phyloP scores from a whole-genome alignment of 257 asterid genomes.

The Forsythia suspensa region DNA sequence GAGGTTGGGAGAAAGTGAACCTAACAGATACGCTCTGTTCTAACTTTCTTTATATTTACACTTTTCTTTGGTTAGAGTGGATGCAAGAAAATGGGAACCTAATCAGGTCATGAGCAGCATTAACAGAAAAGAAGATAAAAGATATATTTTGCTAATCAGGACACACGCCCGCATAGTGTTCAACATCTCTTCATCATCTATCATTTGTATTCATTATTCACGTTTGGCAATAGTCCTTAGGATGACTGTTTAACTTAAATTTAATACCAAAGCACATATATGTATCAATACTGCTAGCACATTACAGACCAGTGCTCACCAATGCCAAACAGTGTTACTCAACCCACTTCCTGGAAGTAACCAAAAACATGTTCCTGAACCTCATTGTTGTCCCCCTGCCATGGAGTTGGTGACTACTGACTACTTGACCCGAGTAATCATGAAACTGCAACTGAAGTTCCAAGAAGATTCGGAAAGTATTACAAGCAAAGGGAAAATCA shows the following conservation, averaged over 20 bases:
- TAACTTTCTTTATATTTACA: background rate
- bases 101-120: background rate
- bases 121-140: background rate
- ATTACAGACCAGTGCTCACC: background rate
- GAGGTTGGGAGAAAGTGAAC: background rate
- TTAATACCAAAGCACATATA: background rate
- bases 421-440: background rate
- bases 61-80: background rate
- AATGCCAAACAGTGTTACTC: background rate
- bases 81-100: background rate
- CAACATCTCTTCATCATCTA: background rate
- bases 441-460: background rate
- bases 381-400: background rate
- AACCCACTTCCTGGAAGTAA: background rate
- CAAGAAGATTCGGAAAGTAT: no score
- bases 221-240: background rate
- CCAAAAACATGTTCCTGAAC: background rate
- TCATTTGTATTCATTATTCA: background rate
- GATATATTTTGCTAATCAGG: background rate
- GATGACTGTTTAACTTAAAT: background rate
- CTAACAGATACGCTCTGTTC: background rate
- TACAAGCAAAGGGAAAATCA: no score
- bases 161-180: background rate
- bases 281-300: background rate
- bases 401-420: background rate